phyloP scores from a whole-genome alignment of 495 filamentous ascomycete species.

The Aspergillus homomorphus region DNA sequence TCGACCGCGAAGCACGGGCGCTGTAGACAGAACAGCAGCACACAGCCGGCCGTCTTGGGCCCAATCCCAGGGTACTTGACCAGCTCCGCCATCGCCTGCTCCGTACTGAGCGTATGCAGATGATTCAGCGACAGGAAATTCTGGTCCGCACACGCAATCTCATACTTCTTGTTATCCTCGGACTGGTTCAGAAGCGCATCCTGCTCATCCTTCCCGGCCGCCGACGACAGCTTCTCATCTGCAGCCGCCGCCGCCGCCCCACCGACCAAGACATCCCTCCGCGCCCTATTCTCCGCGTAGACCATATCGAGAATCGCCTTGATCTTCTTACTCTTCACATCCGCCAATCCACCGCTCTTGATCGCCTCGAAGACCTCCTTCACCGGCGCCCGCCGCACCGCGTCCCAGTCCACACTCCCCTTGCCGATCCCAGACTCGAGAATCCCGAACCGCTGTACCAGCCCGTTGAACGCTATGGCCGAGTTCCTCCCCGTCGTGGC shows the following conservation, averaged over 20 bases:
- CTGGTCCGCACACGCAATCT: slow-evolving; percentile 53
- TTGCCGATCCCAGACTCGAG: slow-evolving; percentile 59
- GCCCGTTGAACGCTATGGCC: slow-evolving; percentile 64
- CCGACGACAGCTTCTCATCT: not conserved
- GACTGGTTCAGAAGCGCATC: slow-evolving; percentile 14
- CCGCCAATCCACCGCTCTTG: slow-evolving; percentile 63
- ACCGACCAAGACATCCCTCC: slow-evolving; percentile 34
- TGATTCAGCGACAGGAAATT: slow-evolving; percentile 72
- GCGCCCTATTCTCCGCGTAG: slow-evolving; percentile 61
- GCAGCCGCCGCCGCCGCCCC: slow-evolving; percentile 11
- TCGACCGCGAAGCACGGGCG: slow-evolving; percentile 81
- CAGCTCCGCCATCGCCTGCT: slow-evolving; percentile 71
- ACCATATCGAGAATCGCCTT: slow-evolving; percentile 81
- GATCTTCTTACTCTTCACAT: slow-evolving; percentile 71
- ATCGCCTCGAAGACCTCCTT: slow-evolving; percentile 71
- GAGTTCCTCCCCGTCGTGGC: slow-evolving; percentile 67
- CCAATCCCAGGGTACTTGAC: slow-evolving; percentile 81
- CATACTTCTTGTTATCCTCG: slow-evolving; percentile 44
- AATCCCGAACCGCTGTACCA: slow-evolving; percentile 68
- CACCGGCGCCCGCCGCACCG: slow-evolving; percentile 61
- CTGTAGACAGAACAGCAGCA: slow-evolving; percentile 74
- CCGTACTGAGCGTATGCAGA: slow-evolving; percentile 61
- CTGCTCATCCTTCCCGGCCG: not conserved
- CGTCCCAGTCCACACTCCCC: slow-evolving; percentile 85
- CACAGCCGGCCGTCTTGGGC: slow-evolving; percentile 87